A percentile compares a stretch with the other conserved stretches of the same genome.
phyloP scores from a whole-genome alignment of 2,329 filamentous ascomycete species.

The Ophiostoma perfectum region DNA sequence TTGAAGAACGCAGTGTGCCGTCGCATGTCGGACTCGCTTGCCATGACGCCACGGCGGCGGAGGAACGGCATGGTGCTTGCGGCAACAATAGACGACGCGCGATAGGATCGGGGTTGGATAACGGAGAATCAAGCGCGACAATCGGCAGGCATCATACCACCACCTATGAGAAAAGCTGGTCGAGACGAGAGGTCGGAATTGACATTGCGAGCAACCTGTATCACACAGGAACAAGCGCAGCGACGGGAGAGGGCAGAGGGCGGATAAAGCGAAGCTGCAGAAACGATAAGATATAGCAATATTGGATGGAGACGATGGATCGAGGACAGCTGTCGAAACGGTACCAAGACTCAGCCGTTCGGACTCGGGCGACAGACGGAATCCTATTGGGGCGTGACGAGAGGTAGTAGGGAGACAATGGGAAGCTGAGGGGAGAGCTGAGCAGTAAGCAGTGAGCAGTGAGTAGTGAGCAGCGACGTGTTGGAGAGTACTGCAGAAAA shows the following conservation, averaged over 20 bases:
- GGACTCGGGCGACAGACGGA: not conserved
- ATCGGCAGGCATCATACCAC: conserved; percentile 14
- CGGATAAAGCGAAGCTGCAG: not conserved
- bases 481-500: not conserved
- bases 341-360: not conserved
- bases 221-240: no score
- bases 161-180: conserved; percentile 19
- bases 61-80: conserved; percentile 51
- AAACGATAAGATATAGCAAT: not conserved
- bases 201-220: conserved; percentile 19
- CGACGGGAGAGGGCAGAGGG: not conserved
- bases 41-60: conserved; percentile 56
- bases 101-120: not conserved
- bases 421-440: not conserved
- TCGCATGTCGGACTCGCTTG: conserved; percentile 55
- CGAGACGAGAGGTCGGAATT: conserved; percentile 16
- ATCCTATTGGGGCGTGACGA: not conserved
- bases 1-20: conserved; percentile 41
- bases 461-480: not conserved
- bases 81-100: conserved; percentile 25
- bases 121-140: conserved; percentile 9
- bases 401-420: not conserved
- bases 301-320: not conserved
- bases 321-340: not conserved
- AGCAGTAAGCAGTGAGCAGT: not conserved